Conservation (phyloP, 2,329 filamentous ascomycete species). For the Ophiostoma angusticollis region DNA sequence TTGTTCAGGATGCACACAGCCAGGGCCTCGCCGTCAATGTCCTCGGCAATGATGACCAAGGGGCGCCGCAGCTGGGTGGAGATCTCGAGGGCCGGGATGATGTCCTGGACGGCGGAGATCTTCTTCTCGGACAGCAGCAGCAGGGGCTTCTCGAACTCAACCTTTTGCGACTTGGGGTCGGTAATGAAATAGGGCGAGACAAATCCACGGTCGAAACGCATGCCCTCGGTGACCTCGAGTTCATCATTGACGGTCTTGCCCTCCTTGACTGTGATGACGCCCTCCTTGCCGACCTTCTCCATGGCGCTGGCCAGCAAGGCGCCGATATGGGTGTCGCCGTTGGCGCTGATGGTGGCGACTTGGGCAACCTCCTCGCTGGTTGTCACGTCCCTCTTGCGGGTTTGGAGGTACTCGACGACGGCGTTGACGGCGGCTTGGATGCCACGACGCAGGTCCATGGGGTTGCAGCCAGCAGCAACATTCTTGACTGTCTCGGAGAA, state of each 20-base stretch:
- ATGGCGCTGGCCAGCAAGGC: conserved; percentile 94
- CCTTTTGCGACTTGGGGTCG: conserved; percentile 96
- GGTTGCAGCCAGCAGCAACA: conserved; percentile 97
- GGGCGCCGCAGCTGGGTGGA: conserved; percentile 92
- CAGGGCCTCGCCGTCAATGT: conserved; percentile 96
- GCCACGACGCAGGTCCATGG: conserved; percentile 94
- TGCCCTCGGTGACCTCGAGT: conserved; percentile 97
- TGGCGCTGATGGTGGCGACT: conserved; percentile 95
- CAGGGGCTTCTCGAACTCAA: conserved; percentile 98
- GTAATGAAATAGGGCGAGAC: conserved; percentile 99
- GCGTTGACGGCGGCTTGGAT: conserved; percentile 93
- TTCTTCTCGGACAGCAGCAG: conserved; percentile 99
- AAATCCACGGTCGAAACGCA: conserved; percentile 98
- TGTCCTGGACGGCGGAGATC: conserved; percentile 98
- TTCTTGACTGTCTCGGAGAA: conserved; percentile 99
- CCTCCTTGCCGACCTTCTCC: conserved; percentile 99
- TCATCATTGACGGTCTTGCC: conserved; percentile 97
- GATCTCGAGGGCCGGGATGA: conserved; percentile 93
- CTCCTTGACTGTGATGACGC: conserved; percentile 99
- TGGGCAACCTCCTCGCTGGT: conserved; percentile 95
- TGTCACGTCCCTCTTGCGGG: conserved; percentile 96
- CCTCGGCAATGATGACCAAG: conserved; percentile 96
- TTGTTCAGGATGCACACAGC: conserved; percentile 99
- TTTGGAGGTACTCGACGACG: conserved; percentile 85
- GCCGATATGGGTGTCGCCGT: conserved; percentile 90